phyloP scores from a whole-genome alignment of 352 stramenopile genomes.

The Pythium guiyangense region DNA sequence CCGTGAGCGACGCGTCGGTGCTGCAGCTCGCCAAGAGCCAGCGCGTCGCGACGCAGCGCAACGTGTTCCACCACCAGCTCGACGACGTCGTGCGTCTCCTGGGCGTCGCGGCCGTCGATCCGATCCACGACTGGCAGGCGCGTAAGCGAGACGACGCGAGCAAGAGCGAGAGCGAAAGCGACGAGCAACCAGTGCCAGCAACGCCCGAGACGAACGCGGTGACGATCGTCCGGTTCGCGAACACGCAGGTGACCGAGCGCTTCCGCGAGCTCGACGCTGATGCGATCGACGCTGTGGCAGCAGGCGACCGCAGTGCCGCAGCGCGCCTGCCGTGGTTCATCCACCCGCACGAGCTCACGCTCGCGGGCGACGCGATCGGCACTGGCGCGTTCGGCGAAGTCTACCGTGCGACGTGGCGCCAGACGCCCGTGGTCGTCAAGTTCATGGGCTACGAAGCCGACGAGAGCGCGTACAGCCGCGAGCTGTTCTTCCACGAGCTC shows the following conservation, averaged over 20 bases:
- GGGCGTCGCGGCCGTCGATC: neutral
- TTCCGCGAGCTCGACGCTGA: neutral
- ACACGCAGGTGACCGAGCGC: neutral
- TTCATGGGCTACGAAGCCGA: conserved; percentile 1
- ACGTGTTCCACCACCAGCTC: conserved; percentile 4
- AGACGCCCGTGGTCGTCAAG: conserved; percentile 13
- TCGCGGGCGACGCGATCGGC: neutral
- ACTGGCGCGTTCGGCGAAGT: conserved; percentile 1
- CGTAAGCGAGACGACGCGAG: neutral
- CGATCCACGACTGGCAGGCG: conserved; percentile 3
- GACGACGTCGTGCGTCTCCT: conserved; percentile 1
- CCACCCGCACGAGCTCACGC: neutral
- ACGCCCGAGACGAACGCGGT: neutral
- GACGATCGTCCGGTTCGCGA: conserved; percentile 2
- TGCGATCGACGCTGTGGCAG: neutral
- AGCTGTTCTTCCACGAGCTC: conserved; percentile 4
- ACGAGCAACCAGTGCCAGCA: neutral
- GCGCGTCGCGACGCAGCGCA: neutral
- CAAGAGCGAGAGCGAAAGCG: neutral
- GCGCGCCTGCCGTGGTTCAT: conserved; percentile 7
- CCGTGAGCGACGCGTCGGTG: neutral
- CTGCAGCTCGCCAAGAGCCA: conserved; percentile 3
- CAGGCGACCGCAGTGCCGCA: neutral
- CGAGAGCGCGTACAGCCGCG: neutral
- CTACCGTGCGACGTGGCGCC: neutral